Evolutionary conservation across 495 filamentous ascomycete genomes (phyloP), one percentile per base, ranked within the genome.

Genomic region (Neurospora sp.): DNA sequence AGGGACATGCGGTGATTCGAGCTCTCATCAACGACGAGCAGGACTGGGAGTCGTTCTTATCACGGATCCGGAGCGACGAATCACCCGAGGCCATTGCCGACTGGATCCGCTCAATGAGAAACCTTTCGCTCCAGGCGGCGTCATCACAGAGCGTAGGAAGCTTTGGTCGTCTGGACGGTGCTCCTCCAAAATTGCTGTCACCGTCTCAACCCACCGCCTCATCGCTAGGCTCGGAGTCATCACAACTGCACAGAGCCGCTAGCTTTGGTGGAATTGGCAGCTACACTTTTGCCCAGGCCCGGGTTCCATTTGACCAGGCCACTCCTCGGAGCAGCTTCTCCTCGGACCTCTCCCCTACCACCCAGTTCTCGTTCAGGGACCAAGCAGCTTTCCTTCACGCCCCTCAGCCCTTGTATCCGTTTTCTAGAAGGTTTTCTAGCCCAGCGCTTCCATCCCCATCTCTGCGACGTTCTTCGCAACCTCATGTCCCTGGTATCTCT

Each of bases 51-150:
- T 69, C 53, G 3, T 73, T 79, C 20, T 35, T 76, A 71, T 69
- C 72, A 14, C 73, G 76, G 4, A 73, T 80, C 70, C 77, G 76
- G 16, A 71, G 72, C 53, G 74, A 78, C 16, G 78, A 79, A n/a
- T 65, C 72, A 22, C 78, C 78, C 5, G 76, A 80, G 12, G 71
- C 69, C 61, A 77, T 79, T 18, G 78, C 78, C 22, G 76, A 78
- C 22, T 79, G 77, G 77, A 79, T 80, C n/a, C 73, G 75, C 27
- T 73, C 77, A 1, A 74, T 72, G 18, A 65, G 42, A 35, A 39
- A 69, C 8, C 22, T 71, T 0, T 18, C 69, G 20, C 53, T 61
- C 69, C 12, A 65, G 39, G 2, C 35, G 5, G n/a, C 53, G 7
- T 71, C 73, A 27, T 27, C 71, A 12, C 59, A 53, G 10, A 10